Percentiles rank a stretch among this genome's conserved stretches.
These are phyloP conservation scores for Lepiota venenata DNA, from an alignment of 768 basidiomycete species.

Conservation along the genomic window DNA sequence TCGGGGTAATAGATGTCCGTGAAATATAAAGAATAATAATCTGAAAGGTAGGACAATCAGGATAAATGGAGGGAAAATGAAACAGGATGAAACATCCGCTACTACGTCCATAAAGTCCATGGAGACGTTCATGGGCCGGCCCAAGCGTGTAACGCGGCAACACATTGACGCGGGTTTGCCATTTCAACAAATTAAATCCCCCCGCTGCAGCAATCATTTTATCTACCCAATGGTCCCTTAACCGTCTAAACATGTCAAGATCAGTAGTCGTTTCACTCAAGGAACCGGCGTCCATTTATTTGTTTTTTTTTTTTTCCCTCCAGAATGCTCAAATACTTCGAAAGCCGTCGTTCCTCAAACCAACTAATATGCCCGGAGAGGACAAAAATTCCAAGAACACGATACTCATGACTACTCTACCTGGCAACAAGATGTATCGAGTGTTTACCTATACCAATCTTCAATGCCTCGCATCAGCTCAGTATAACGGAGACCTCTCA, in stretches of 20 bases:
- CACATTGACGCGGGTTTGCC: too few species aligned
- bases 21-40: too few species aligned
- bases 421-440: background rate
- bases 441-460: background rate
- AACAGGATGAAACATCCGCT: too few species aligned
- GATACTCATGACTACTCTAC: background rate
- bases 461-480: background rate
- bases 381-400: too few species aligned
- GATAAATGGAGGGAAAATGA: too few species aligned
- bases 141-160: too few species aligned
- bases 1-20: too few species aligned
- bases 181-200: background rate
- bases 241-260: background rate
- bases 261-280: background rate
- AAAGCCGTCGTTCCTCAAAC: background rate
- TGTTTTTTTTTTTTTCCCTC: background rate
- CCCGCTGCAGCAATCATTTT: background rate
- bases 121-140: too few species aligned
- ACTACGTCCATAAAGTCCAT: too few species aligned
- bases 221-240: background rate
- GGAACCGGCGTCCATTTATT: background rate
- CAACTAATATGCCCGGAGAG: background rate
- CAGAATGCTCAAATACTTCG: background rate
- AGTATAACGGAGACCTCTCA: background rate
- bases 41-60: too few species aligned